Conservation (phyloP, 768 basidiomycete species). For the Phylloporus sp. region DNA sequence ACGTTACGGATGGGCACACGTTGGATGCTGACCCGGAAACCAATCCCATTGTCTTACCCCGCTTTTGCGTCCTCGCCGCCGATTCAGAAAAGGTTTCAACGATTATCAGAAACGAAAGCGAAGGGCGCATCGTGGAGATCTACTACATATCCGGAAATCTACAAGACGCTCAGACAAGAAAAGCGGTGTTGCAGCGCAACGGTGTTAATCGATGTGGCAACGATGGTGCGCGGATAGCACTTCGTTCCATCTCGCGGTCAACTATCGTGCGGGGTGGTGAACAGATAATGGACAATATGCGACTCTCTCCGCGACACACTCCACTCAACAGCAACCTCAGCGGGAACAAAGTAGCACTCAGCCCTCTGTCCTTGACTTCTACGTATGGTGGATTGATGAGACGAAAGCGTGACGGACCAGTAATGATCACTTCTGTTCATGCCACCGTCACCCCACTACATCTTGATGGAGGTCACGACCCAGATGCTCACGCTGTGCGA, state of each 20-base stretch:
- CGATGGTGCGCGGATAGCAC: conserved; percentile 55
- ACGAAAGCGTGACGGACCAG: conserved; percentile 49
- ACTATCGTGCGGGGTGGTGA: conserved; percentile 20
- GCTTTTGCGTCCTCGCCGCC: conserved; percentile 65
- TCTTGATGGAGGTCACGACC: conserved; percentile 20
- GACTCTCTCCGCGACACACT: conserved; percentile 19
- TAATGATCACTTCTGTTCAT: conserved; percentile 58
- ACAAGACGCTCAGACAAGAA: conserved; percentile 57
- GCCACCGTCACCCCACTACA: conserved; percentile 52
- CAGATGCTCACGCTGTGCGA: conserved; percentile 57
- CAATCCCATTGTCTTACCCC: conserved; percentile 59
- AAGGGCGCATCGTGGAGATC: conserved; percentile 54
- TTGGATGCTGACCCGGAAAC: conserved; percentile 33
- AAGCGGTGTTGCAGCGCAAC: conserved; percentile 59
- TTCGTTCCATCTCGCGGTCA: conserved; percentile 39
- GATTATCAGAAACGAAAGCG: conserved; percentile 57
- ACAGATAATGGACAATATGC: conserved; percentile 16
- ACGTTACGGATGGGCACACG: conserved; percentile 21
- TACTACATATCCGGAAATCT: conserved; percentile 56
- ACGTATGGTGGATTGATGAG: conserved; percentile 32
- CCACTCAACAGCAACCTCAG: conserved; percentile 18
- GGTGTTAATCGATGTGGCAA: conserved; percentile 58
- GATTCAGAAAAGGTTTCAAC: conserved; percentile 58
- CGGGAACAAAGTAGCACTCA: conserved; percentile 14
- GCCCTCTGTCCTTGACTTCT: conserved; percentile 10